These are phyloP conservation scores for Penicillium herquei DNA, from an alignment of 495 filamentous ascomycete species.

Conservation along the genomic window DNA sequence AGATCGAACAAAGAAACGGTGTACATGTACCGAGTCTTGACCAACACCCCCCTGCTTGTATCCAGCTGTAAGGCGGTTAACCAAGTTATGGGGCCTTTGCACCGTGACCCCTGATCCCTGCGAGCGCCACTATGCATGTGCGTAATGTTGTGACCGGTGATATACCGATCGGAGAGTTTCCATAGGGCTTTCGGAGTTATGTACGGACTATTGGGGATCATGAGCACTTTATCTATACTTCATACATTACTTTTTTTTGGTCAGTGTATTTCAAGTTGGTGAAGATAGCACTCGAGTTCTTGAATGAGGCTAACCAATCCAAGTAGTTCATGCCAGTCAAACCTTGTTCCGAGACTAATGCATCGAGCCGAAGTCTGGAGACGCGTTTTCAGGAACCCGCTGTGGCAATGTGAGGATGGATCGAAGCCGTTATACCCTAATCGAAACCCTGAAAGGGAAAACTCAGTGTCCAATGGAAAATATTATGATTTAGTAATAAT, in stretches of 20 bases:
- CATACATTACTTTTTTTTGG: no score
- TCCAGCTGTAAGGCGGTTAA: conserved; percentile 8
- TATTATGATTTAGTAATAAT: no score
- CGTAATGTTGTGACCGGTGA: background rate
- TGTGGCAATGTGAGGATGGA: conserved; percentile 21
- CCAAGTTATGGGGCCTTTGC: background rate
- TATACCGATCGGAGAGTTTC: background rate
- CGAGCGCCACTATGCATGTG: background rate
- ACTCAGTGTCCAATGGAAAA: no score
- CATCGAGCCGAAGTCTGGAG: conserved; percentile 35
- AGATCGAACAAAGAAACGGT: conserved; percentile 15
- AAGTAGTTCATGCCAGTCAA: conserved; percentile 31
- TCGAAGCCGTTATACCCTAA: conserved; percentile 10
- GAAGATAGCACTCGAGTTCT: no score
- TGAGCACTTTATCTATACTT: no score
- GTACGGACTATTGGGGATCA: no score
- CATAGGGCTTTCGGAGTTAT: no score
- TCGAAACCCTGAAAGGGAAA: background rate
- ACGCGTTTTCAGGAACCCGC: conserved; percentile 19
- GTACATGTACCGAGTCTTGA: background rate
- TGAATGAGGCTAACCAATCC: no score
- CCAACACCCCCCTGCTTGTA: conserved; percentile 1
- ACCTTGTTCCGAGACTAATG: conserved; percentile 32
- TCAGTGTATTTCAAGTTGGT: no score
- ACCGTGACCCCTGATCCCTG: background rate